These are phyloP conservation scores for Capsella rubella DNA, from an alignment of 441 rosid genomes.

Conservation along the genomic window DNA sequence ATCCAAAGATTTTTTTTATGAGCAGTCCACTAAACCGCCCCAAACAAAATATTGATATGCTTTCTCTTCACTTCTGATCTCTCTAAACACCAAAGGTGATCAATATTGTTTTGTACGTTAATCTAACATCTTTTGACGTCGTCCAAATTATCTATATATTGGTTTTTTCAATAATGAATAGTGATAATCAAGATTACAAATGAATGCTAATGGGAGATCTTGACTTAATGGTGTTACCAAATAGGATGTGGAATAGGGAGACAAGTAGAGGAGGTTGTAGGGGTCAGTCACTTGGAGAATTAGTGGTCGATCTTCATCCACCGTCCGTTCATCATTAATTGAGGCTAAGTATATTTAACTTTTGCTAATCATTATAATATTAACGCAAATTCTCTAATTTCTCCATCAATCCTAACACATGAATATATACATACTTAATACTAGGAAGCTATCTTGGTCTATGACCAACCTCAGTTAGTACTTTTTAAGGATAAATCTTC, in stretches of 20 bases:
- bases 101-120: conserved; percentile 22
- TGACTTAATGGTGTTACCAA: conserved; percentile 34
- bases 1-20: conserved; percentile 16
- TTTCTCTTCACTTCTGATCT: conserved; percentile 31
- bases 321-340: conserved; percentile 44
- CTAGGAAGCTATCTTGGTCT: not conserved
- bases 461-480: not conserved
- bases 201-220: conserved; percentile 29
- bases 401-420: not conserved
- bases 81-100: conserved; percentile 20
- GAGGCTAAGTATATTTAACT: conserved; percentile 24
- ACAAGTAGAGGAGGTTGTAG: conserved; percentile 46
- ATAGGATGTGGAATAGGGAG: conserved; percentile 44
- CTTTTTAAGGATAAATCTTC: not conserved
- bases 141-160: conserved; percentile 1
- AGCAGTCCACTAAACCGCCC: conserved; percentile 40
- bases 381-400: not conserved
- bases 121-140: conserved; percentile 2
- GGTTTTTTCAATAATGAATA: not conserved
- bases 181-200: not conserved
- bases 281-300: conserved; percentile 45
- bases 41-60: conserved; percentile 17
- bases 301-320: conserved; percentile 39
- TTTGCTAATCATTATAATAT: conserved; percentile 8
- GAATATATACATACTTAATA: no score